Evolutionary conservation across 1,284 basidiomycete species (phyloP), one percentile per base, ranked within the genome.

Genomic region (Cutaneotrichosporon cutaneum): DNA sequence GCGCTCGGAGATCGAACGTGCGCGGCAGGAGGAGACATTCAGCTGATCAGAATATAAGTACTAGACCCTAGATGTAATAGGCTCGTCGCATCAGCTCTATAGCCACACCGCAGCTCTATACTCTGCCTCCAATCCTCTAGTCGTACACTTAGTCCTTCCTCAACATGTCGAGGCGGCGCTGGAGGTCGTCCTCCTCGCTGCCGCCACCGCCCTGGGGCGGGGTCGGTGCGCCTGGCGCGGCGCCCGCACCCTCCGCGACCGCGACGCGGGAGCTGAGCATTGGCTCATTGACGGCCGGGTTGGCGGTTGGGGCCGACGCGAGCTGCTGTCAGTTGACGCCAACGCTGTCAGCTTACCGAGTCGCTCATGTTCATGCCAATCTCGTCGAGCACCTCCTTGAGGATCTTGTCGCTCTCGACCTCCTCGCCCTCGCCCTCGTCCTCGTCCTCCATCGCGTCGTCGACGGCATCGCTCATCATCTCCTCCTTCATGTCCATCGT

Each of bases 401-500:
- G 80, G 65, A 99, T 96, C 82, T 91, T 91, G 77, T 99, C 94
- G 27, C 94, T 88, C 73, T 98, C 95, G 69, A 92, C 91, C 71
- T 98, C 94, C 78, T 85, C 84, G 8, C 83, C 83, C 59, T 96
- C 94, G 57, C 94, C 94, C 68, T 94, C 92, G 42, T 82, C 83
- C 24, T 93, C 92, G 55, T 92, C 90, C 72, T 96, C 94, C 93
- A 99, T 98, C 42, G 94, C 94, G 73, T 97, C 95, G 80, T 99
- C 96, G 10, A 99, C 90, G 1, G 94, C 90, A 65, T 99, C 96
- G 42, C 90, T 92, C 95, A 99, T 99, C 90, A 99, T 96, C 78
- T 97, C 95, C 81, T 98, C 96, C 81, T 98, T 99, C 96, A 99
- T 99, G 80, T 99, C 95, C 96, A 99, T 99, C 77, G 90, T 91